Conservation (phyloP, 2,329 filamentous ascomycete genomes). For the Lithohypha guttulata region DNA sequence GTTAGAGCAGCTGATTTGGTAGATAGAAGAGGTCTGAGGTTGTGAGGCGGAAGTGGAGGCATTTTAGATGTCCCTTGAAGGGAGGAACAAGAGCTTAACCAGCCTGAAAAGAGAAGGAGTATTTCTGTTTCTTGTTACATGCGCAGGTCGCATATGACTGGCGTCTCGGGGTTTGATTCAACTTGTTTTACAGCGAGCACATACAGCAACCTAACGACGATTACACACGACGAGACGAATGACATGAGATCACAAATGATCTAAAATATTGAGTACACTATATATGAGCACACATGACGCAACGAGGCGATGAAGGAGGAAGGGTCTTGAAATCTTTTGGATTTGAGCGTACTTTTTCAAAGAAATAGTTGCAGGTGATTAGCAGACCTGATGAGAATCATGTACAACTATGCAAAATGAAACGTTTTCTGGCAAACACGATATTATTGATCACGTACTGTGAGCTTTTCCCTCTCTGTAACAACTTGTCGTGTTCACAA, state of each 20-base stretch:
- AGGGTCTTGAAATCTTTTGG: not conserved
- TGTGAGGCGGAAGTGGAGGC: conserved; percentile 8
- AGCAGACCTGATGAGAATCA: conserved; percentile 11
- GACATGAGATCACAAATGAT: conserved; percentile 1
- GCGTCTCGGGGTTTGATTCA: too few relatives aligned
- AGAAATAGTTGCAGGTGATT: too few relatives aligned
- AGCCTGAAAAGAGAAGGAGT: not conserved
- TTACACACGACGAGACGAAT: conserved; percentile 2
- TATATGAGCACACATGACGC: not conserved
- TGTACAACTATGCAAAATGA: conserved; percentile 23
- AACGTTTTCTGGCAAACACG: too few relatives aligned
- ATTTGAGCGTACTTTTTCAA: conserved; percentile 16
- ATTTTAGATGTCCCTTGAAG: not conserved
- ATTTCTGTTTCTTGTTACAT: not conserved
- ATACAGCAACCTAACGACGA: not conserved
- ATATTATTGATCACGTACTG: too few relatives aligned
- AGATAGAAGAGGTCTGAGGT: conserved; percentile 5
- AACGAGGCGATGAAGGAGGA: not conserved
- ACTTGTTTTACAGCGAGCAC: not conserved
- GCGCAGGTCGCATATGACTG: conserved; percentile 1
- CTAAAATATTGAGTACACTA: not conserved
- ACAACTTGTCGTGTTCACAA: too few relatives aligned
- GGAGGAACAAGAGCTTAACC: not conserved
- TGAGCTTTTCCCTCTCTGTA: too few relatives aligned
- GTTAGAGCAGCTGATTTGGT: conserved; percentile 2